phyloP scores from a whole-genome alignment of 345 rosid species.

The Brassica juncea region DNA sequence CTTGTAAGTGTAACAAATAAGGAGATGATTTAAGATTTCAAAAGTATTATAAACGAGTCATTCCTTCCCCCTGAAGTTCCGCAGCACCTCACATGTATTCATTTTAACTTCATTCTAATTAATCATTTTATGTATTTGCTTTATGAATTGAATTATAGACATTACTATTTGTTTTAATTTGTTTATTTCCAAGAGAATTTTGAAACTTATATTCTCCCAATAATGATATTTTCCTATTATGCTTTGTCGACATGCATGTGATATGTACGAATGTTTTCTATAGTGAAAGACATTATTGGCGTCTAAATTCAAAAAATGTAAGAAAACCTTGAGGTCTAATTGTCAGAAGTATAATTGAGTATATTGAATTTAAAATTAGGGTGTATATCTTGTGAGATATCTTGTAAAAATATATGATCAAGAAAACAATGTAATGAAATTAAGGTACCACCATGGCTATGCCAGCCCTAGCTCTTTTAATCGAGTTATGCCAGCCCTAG shows the following conservation, averaged over 20 bases:
- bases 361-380: background rate
- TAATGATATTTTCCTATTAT: background rate
- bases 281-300: background rate
- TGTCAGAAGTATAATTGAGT: background rate
- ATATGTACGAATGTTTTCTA: background rate
- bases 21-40: slow-evolving; percentile 14
- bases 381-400: background rate
- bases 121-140: slow-evolving; percentile 19
- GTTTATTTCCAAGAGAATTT: background rate
- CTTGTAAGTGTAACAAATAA: slow-evolving; percentile 26
- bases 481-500: background rate
- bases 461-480: background rate
- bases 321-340: background rate
- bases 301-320: background rate
- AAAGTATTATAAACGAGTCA: background rate
- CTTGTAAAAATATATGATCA: background rate
- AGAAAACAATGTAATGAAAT: background rate
- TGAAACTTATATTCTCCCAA: background rate
- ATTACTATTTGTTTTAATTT: background rate
- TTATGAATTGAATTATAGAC: slow-evolving; percentile 14
- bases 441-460: background rate
- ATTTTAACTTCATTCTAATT: slow-evolving; percentile 8
- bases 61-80: slow-evolving; percentile 18
- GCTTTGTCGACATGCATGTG: background rate
- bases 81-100: slow-evolving; percentile 37